Base-by-base conservation (phyloP, 345 rosid genomes). In the Rhizophora mangle region DNA sequence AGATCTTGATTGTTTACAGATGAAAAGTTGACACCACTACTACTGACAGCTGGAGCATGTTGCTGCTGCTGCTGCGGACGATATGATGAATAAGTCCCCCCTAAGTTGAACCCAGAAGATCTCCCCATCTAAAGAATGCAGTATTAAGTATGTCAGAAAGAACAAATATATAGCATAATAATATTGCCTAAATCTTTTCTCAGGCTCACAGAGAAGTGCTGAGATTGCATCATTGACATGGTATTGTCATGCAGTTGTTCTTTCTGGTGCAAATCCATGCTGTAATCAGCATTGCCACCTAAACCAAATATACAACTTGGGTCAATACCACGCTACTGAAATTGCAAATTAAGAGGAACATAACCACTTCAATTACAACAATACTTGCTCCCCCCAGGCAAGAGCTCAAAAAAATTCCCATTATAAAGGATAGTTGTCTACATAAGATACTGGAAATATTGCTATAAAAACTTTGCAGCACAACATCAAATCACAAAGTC, bases 201-300 rank as follows among this genome's bases (percentile, higher is more conserved):
- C 16, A 46, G 62, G 77, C 99, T 82, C 81, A 96, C 99, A 63
- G 97, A 83, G 76, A 90, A 92, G 84, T 89, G 96, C 83, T 96
- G 99, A 69, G 97, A 88, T 78, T 90, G 99, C 95, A 96, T 90
- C 96, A 92, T 85, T 63, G 99, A 87, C 89, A 89, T 81, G 27
- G 98, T 68, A 82, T 84, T 96, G 68, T 96, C 98, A 76, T 89
- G 98, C 76, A 96, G 86, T 80, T 90, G 98, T 59, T 96, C 99
- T 76, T 96, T 96, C 80, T 86, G 97, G 76, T 92, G 99, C 84
- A 96, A 58, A 74, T 96, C 99, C 87, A 96, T 86, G 7, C 82
- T 66, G 80, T 89, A 96, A 73, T 92, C 99, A 77, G 97, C 90
- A 90, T 79, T 90, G 70, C 93, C 93, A 73, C 99, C 99, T 95